phyloP scores from a whole-genome alignment of 495 filamentous ascomycete genomes.

The Arthonia radiata region DNA sequence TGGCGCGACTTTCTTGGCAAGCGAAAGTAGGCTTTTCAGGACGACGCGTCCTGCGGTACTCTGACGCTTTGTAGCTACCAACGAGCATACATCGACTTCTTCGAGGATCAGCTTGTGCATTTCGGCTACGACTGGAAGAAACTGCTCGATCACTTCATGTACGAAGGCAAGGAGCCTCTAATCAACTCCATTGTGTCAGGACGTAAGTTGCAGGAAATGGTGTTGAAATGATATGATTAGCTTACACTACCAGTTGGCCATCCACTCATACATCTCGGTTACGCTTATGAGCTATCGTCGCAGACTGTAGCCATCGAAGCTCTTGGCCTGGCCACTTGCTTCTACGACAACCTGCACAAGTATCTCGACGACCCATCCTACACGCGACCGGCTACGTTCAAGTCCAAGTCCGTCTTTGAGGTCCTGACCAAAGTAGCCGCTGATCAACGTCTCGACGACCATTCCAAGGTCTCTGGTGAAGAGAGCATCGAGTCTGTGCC shows the following conservation, averaged over 20 bases:
- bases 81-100: constrained; percentile 74
- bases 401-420: constrained; percentile 32
- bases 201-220: constrained; percentile 26
- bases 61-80: constrained; percentile 34
- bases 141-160: constrained; percentile 50
- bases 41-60: neutral
- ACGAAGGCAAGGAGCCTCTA: constrained; percentile 48
- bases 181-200: constrained; percentile 54
- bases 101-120: constrained; percentile 61
- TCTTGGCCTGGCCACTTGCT: constrained; percentile 39
- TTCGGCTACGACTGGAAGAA: constrained; percentile 64
- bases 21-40: constrained; percentile 20
- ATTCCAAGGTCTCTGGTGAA: constrained; percentile 31
- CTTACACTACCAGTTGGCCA: constrained; percentile 47
- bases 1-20: constrained; percentile 70
- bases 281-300: constrained; percentile 60
- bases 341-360: constrained; percentile 52
- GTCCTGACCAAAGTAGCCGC: constrained; percentile 32
- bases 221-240: constrained; percentile 1
- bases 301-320: constrained; percentile 69
- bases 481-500: constrained; percentile 45
- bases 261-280: constrained; percentile 70
- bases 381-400: constrained; percentile 21
- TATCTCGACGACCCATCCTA: constrained; percentile 51
- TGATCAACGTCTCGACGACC: constrained; percentile 23